phyloP scores from a whole-genome alignment of 2,329 filamentous ascomycete genomes.

The Verticillium klebahnii region DNA sequence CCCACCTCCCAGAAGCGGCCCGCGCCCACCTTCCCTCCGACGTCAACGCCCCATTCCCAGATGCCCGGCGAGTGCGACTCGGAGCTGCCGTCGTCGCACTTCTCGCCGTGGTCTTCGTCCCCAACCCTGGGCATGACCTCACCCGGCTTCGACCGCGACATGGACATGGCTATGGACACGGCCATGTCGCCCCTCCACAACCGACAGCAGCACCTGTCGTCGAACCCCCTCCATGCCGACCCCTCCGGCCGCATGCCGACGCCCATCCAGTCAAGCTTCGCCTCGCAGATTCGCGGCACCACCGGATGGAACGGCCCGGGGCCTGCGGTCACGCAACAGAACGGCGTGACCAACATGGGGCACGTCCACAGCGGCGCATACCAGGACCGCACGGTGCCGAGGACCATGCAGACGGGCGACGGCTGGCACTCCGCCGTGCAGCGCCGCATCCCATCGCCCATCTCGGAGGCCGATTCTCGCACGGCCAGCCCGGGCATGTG shows the following conservation, averaged over 20 bases:
- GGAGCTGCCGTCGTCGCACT: slow-evolving; percentile 25
- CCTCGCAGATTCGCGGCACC: slow-evolving; percentile 47
- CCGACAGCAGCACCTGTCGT: slow-evolving; percentile 14
- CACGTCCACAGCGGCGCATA: slow-evolving; percentile 29
- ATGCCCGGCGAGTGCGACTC: slow-evolving; percentile 35
- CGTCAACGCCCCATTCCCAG: slow-evolving; percentile 18
- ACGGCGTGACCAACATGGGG: slow-evolving; percentile 31
- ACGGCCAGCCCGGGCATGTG: slow-evolving; percentile 23
- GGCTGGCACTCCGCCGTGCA: slow-evolving; percentile 51
- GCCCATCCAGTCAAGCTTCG: slow-evolving; percentile 55
- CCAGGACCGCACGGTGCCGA: slow-evolving; percentile 41
- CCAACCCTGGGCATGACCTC: slow-evolving; percentile 17
- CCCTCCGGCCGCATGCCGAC: slow-evolving; percentile 49
- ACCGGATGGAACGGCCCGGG: slow-evolving; percentile 36
- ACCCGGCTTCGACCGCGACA: slow-evolving; percentile 32
- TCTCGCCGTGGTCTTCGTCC: slow-evolving; percentile 26
- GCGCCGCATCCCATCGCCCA: slow-evolving; percentile 53
- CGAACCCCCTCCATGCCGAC: slow-evolving; percentile 7
- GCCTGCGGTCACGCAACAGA: slow-evolving; percentile 25
- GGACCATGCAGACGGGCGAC: slow-evolving; percentile 36
- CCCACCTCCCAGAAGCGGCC: slow-evolving; percentile 28
- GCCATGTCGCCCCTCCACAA: slow-evolving; percentile 24
- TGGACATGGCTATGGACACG: slow-evolving; percentile 46
- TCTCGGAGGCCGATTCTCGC: slow-evolving; percentile 45
- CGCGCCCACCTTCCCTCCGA: not conserved